Evolutionary conservation across 768 basidiomycete genomes (phyloP).

Genomic region (Termitomyces heimii): DNA sequence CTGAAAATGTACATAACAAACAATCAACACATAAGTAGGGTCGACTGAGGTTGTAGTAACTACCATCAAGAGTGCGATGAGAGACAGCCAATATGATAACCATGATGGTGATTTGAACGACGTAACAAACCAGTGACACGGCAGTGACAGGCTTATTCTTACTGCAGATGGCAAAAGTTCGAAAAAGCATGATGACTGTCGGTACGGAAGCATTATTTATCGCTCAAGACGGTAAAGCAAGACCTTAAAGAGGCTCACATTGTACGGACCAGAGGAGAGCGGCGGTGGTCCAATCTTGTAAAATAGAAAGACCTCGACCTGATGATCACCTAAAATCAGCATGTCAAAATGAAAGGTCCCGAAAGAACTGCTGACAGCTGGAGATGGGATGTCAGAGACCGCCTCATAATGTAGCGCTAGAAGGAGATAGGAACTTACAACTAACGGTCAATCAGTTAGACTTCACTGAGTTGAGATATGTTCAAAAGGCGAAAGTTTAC

Average conservation of each 20-base stretch:
- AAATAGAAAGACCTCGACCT: constrained; percentile 17
- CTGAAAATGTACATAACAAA: background rate
- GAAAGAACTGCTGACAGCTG: constrained; percentile 3
- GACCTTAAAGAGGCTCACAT: constrained; percentile 11
- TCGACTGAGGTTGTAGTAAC: background rate
- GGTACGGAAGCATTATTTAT: background rate
- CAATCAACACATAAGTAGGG: background rate
- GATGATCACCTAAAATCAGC: background rate
- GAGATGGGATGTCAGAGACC: background rate
- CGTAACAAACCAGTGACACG: constrained; percentile 8
- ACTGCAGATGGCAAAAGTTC: constrained; percentile 19
- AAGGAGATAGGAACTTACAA: constrained; percentile 12
- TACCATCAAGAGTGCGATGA: constrained; percentile 11
- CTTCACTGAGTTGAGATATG: background rate
- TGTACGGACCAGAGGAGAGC: constrained; percentile 22
- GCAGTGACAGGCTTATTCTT: constrained; percentile 10
- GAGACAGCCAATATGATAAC: constrained; percentile 11
- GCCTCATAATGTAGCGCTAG: background rate
- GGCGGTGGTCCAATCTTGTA: constrained; percentile 17
- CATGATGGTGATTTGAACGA: constrained; percentile 14
- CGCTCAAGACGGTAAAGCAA: background rate
- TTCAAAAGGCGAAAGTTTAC: background rate
- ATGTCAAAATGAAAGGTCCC: background rate
- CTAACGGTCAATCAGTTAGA: constrained; percentile 1
- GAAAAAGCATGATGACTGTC: constrained; percentile 19